These are phyloP conservation scores for Aspergillus glaucus DNA, from an alignment of 2,329 filamentous ascomycete species.

Conservation along the genomic window DNA sequence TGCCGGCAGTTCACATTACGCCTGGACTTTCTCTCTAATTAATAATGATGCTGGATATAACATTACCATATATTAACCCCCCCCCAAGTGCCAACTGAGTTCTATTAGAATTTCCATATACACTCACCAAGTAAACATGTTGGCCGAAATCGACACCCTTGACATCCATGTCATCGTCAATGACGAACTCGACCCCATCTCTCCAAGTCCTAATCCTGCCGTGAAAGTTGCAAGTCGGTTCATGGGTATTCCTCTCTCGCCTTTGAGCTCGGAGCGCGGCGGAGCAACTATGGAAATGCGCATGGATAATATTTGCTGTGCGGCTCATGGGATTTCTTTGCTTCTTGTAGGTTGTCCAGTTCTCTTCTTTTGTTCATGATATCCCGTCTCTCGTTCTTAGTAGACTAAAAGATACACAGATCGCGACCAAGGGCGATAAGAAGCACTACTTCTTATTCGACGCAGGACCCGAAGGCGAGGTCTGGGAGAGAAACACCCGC, in stretches of 20 bases:
- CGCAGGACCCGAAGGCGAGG: slow-evolving; percentile 2
- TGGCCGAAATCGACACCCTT: slow-evolving; percentile 2
- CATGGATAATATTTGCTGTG: slow-evolving; percentile 5
- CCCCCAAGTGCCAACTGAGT: not conserved
- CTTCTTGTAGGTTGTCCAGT: not conserved
- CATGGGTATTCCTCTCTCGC: slow-evolving; percentile 4
- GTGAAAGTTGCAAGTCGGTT: slow-evolving; percentile 5
- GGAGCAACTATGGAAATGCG: slow-evolving; percentile 1
- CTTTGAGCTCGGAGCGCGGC: not conserved
- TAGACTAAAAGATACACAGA: not conserved
- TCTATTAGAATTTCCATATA: not conserved
- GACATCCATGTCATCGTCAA: slow-evolving; percentile 4
- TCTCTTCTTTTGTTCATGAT: not conserved
- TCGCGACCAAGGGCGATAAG: slow-evolving; percentile 3
- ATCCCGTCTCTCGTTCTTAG: too few relatives aligned
- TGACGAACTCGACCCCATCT: slow-evolving; percentile 5
- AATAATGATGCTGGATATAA: too few relatives aligned
- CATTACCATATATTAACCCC: too few relatives aligned
- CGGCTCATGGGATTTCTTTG: slow-evolving; percentile 4
- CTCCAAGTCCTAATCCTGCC: not conserved
- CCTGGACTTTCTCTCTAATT: too few relatives aligned
- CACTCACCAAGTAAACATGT: not conserved
- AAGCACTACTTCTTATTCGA: slow-evolving; percentile 5
- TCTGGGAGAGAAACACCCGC: slow-evolving; percentile 4
- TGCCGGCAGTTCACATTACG: too few relatives aligned